These are phyloP conservation scores for Beauveria rudraprayagi DNA, from an alignment of 2,329 filamentous ascomycete species.

Conservation along the genomic window DNA sequence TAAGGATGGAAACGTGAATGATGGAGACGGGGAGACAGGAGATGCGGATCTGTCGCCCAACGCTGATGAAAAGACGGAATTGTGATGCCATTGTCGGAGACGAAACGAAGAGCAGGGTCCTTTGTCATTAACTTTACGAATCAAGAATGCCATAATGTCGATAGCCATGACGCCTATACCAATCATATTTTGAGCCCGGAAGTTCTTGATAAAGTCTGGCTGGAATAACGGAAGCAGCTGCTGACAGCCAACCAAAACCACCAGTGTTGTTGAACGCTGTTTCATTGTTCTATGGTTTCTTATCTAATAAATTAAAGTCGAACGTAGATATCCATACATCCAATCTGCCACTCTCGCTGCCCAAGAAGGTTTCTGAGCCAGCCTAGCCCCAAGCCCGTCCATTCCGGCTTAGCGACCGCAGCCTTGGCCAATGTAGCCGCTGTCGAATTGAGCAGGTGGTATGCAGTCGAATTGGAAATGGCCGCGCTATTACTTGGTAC, in stretches of 20 bases:
- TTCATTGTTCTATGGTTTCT: neutral
- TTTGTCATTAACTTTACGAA: conserved; percentile 7
- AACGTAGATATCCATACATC: conserved; percentile 83
- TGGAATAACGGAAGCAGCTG: neutral
- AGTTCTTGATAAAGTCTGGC: neutral
- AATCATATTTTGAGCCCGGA: neutral
- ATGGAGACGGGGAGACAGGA: neutral
- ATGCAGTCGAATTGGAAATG: conserved; percentile 40
- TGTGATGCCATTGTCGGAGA: neutral
- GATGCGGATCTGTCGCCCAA: neutral
- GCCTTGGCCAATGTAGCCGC: conserved; percentile 59
- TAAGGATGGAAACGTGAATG: neutral
- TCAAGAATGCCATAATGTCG: conserved; percentile 9
- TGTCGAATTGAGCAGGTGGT: conserved; percentile 59
- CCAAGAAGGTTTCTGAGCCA: conserved; percentile 80
- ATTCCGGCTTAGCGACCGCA: conserved; percentile 58
- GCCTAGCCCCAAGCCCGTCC: conserved; percentile 72
- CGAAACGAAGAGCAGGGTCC: neutral
- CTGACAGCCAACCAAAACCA: neutral
- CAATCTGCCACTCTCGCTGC: conserved; percentile 79
- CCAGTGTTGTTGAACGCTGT: neutral
- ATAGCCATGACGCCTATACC: conserved; percentile 8
- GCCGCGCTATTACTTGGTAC: conserved; percentile 15
- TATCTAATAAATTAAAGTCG: conserved; percentile 43
- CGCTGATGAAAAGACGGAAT: neutral